Conservation (phyloP, 768 basidiomycete species). For the Amanita subjunquillea region DNA sequence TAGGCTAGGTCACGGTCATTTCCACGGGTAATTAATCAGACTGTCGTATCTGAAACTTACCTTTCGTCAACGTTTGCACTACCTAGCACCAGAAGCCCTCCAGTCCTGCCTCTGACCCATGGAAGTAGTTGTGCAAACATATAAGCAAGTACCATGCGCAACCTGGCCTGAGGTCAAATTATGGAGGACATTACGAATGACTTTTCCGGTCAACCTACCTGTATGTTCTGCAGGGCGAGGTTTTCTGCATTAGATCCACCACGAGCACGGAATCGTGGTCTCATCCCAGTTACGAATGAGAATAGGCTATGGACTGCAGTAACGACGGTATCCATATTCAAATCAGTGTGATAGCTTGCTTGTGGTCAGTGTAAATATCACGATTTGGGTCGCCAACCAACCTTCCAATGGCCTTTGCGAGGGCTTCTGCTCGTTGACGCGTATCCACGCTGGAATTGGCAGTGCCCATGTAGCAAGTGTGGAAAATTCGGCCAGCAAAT, state of each 20-base stretch:
- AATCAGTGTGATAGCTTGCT: slow-evolving; percentile 79
- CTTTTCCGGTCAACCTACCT: slow-evolving; percentile 30
- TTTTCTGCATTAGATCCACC: slow-evolving; percentile 88
- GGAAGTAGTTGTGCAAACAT: slow-evolving; percentile 92
- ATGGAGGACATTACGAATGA: neutral
- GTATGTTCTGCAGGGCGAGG: slow-evolving; percentile 94
- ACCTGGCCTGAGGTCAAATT: slow-evolving; percentile 48
- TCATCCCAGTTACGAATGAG: slow-evolving; percentile 56
- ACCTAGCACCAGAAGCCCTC: slow-evolving; percentile 90
- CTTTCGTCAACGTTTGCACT: slow-evolving; percentile 99
- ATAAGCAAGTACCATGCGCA: slow-evolving; percentile 93
- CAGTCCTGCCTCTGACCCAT: slow-evolving; percentile 76
- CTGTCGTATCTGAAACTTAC: slow-evolving; percentile 23
- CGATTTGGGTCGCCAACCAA: slow-evolving; percentile 17
- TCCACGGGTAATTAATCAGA: neutral
- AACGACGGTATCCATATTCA: slow-evolving; percentile 94
- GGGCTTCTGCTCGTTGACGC: slow-evolving; percentile 72
- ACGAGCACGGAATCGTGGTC: slow-evolving; percentile 68
- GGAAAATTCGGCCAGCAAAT: slow-evolving; percentile 81
- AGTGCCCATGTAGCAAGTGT: slow-evolving; percentile 99
- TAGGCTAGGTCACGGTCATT: slow-evolving; percentile 38
- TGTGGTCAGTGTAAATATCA: neutral
- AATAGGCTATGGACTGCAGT: slow-evolving; percentile 80
- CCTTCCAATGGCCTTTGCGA: slow-evolving; percentile 88
- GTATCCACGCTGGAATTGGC: slow-evolving; percentile 91